A percentile compares a stretch with the other conserved stretches of the same genome.
Evolutionary conservation across 2,329 filamentous ascomycete genomes (phyloP).

Genomic region (Herpotrichia juniperi): DNA sequence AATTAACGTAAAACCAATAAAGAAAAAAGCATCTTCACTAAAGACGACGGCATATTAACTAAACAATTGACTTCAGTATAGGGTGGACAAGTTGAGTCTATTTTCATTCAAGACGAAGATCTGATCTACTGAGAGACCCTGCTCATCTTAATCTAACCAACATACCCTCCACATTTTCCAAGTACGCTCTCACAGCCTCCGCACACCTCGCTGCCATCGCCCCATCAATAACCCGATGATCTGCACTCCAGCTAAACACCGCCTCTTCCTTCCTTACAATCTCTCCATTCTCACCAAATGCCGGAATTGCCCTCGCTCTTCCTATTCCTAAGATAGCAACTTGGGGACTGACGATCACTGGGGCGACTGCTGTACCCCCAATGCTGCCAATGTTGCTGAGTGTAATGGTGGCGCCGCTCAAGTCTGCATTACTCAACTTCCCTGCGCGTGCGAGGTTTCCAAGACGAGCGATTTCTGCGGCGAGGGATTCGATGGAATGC

Average conservation of each 20-base stretch:
- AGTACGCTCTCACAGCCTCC: constrained; percentile 74
- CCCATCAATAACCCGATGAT: constrained; percentile 92
- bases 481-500: constrained; percentile 78
- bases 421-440: constrained; percentile 74
- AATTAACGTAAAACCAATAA: too few species aligned
- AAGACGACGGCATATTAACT: too few species aligned
- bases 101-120: neutral
- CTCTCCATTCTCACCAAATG: constrained; percentile 65
- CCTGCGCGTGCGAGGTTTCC: constrained; percentile 75
- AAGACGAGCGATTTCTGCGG: constrained; percentile 75
- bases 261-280: constrained; percentile 79
- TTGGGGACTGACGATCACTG: constrained; percentile 88
- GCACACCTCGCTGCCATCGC: constrained; percentile 93
- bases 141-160: constrained; percentile 74
- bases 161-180: constrained; percentile 89
- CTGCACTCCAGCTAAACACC: constrained; percentile 95
- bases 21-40: too few species aligned
- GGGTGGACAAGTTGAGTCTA: too few species aligned
- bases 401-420: constrained; percentile 88
- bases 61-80: too few species aligned
- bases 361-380: constrained; percentile 88
- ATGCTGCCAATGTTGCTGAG: constrained; percentile 97
- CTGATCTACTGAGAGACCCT: neutral
- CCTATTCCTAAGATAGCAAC: constrained; percentile 92
- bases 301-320: constrained; percentile 77